These are phyloP conservation scores for Aspergillus melleus DNA, from an alignment of 2,329 filamentous ascomycete species.

Conservation along the genomic window DNA sequence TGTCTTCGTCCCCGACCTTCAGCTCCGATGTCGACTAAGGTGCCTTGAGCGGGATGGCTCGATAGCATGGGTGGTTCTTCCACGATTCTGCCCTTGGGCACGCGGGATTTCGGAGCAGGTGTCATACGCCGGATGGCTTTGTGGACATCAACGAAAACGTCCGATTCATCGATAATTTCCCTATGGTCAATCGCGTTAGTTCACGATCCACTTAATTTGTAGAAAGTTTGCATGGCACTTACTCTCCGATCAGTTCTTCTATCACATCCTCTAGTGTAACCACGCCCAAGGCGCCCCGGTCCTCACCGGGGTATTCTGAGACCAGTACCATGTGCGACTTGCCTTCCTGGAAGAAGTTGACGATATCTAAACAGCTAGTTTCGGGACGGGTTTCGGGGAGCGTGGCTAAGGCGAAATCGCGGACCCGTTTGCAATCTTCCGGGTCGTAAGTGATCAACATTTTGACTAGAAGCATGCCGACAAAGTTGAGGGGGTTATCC, in stretches of 20 bases:
- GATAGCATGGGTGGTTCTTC: slow-evolving; percentile 44
- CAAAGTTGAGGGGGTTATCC: slow-evolving; percentile 81
- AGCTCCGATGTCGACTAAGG: slow-evolving; percentile 50
- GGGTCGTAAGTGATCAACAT: slow-evolving; percentile 98
- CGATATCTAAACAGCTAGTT: slow-evolving; percentile 95
- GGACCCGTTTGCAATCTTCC: slow-evolving; percentile 82
- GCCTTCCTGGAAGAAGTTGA: slow-evolving; percentile 99
- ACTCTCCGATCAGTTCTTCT: slow-evolving; percentile 97
- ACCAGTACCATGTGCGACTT: slow-evolving; percentile 99
- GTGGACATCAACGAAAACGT: slow-evolving; percentile 97
- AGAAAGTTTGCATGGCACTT: slow-evolving; percentile 43
- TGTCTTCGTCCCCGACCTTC: slow-evolving; percentile 29
- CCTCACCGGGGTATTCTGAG: slow-evolving; percentile 85
- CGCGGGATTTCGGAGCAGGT: slow-evolving; percentile 76
- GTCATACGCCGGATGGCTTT: slow-evolving; percentile 90
- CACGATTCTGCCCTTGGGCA: slow-evolving; percentile 58
- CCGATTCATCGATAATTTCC: slow-evolving; percentile 98
- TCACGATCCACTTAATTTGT: not conserved
- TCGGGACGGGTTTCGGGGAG: slow-evolving; percentile 92
- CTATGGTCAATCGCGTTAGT: slow-evolving; percentile 44
- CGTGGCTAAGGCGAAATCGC: slow-evolving; percentile 89
- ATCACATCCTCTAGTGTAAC: slow-evolving; percentile 98
- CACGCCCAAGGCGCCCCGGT: slow-evolving; percentile 86
- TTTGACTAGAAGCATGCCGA: slow-evolving; percentile 97
- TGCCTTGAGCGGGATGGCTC: slow-evolving; percentile 31